Evolutionary conservation across 345 rosid species (phyloP).

Genomic region (Citrus unshiu): DNA sequence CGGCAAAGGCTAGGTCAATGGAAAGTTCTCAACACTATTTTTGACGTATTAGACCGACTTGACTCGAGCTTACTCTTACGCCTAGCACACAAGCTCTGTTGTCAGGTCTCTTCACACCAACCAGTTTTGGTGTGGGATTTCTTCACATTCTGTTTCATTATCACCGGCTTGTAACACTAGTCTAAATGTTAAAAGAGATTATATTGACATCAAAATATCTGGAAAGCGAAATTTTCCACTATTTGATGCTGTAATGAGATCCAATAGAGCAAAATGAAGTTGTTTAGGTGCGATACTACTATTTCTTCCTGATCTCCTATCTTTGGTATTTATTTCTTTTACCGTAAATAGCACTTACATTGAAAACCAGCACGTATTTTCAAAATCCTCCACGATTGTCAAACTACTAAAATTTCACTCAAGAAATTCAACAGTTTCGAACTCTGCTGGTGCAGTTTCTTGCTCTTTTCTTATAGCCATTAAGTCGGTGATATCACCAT

Average conservation of each 20-base stretch:
- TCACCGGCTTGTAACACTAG: background rate
- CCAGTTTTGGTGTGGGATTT: background rate
- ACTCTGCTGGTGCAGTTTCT: slow-evolving; percentile 47
- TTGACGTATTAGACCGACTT: background rate
- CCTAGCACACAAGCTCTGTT: background rate
- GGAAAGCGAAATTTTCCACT: background rate
- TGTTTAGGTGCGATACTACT: background rate
- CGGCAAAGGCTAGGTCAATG: background rate
- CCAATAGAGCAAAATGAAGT: background rate
- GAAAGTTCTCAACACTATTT: background rate
- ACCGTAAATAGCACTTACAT: background rate
- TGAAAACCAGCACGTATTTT: background rate
- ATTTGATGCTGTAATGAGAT: background rate
- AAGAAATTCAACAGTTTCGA: slow-evolving; percentile 37
- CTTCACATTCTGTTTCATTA: background rate
- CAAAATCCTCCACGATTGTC: background rate
- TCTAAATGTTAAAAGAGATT: background rate
- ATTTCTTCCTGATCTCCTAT: background rate
- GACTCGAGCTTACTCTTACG: background rate
- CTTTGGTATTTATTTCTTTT: background rate
- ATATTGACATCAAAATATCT: background rate
- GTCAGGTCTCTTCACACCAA: background rate
- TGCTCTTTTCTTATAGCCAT: slow-evolving; percentile 49
- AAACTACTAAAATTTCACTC: slow-evolving; percentile 17
- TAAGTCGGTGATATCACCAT: slow-evolving; percentile 49